phyloP scores from a whole-genome alignment of 768 basidiomycete genomes.

The Rickenella mellea region DNA sequence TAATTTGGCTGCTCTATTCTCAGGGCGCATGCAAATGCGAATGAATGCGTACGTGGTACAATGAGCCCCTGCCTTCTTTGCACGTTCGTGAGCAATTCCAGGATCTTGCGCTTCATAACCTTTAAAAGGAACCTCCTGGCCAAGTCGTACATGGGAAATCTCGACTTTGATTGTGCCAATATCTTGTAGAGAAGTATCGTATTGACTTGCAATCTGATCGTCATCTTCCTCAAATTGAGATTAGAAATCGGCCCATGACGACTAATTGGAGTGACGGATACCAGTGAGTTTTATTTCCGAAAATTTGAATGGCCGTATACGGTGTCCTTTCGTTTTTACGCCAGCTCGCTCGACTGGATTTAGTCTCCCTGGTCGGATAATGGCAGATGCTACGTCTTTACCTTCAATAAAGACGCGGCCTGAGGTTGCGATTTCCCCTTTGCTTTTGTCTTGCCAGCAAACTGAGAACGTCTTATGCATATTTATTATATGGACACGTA shows the following conservation, averaged over 20 bases:
- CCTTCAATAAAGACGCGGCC: slow-evolving; percentile 7
- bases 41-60: slow-evolving; percentile 4
- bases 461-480: slow-evolving; percentile 4
- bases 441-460: slow-evolving; percentile 7
- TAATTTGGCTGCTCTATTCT: background rate
- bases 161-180: slow-evolving; percentile 8
- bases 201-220: slow-evolving; percentile 3
- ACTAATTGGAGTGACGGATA: background rate
- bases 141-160: slow-evolving; percentile 5
- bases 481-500: background rate
- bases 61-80: slow-evolving; percentile 6
- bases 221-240: background rate
- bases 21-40: too few relatives aligned
- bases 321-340: slow-evolving; percentile 4
- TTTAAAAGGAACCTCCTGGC: slow-evolving; percentile 3
- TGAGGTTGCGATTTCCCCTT: slow-evolving; percentile 6
- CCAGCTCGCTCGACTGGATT: slow-evolving; percentile 6
- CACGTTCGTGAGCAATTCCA: slow-evolving; percentile 5
- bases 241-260: background rate
- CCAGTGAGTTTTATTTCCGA: slow-evolving; percentile 3
- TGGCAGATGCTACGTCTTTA: slow-evolving; percentile 7
- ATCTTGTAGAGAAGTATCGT: slow-evolving; percentile 2
- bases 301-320: slow-evolving; percentile 5
- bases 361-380: slow-evolving; percentile 6
- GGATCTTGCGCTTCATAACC: slow-evolving; percentile 6